phyloP scores from a whole-genome alignment of 2,329 filamentous ascomycete species.

The Nigrospora sphaerica region DNA sequence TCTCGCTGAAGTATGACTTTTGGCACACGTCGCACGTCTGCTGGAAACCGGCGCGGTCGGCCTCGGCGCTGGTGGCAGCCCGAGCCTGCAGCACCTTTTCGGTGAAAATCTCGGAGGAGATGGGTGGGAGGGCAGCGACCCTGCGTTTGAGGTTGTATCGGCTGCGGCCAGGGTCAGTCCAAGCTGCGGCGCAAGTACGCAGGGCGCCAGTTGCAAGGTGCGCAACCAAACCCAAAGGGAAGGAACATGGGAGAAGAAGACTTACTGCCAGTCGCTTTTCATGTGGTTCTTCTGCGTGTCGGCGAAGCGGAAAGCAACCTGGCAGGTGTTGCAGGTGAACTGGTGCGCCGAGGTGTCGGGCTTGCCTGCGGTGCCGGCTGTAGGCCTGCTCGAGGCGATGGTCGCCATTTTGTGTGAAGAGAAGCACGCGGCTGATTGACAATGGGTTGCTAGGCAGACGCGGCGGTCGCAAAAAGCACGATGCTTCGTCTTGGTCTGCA shows the following conservation, averaged over 20 bases:
- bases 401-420: constrained; percentile 38
- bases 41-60: constrained; percentile 83
- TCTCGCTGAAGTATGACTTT: constrained; percentile 94
- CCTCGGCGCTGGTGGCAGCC: constrained; percentile 74
- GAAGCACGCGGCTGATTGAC: not conserved
- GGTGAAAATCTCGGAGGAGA: constrained; percentile 86
- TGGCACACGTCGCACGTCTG: constrained; percentile 74
- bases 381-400: constrained; percentile 29
- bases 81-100: constrained; percentile 93
- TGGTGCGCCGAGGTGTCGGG: constrained; percentile 56
- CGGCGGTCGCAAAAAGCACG: not conserved
- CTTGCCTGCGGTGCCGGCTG: constrained; percentile 14
- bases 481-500: not conserved
- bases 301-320: constrained; percentile 90
- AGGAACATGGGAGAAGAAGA: constrained; percentile 18
- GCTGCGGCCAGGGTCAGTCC: constrained; percentile 35
- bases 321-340: constrained; percentile 97
- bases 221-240: not conserved
- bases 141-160: constrained; percentile 95
- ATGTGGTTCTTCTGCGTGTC: constrained; percentile 93
- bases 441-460: not conserved
- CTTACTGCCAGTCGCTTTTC: constrained; percentile 98
- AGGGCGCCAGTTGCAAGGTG: too few species aligned
- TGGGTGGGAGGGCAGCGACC: constrained; percentile 82
- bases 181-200: not conserved